Conservation (phyloP, 1,139 yeast genomes). For the Pneumocystis murina region DNA sequence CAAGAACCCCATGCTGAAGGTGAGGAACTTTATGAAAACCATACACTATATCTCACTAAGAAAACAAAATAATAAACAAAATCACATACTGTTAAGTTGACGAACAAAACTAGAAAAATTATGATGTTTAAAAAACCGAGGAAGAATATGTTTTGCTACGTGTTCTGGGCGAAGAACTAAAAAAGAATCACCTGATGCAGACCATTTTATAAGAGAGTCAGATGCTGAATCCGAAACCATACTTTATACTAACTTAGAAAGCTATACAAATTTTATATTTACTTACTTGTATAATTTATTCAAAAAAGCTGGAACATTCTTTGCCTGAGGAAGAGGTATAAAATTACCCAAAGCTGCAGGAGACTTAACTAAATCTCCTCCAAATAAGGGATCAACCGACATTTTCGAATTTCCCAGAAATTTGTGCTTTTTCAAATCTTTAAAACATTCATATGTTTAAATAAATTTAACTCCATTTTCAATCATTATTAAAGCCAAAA, state of each 20-base stretch:
- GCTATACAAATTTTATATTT: neutral
- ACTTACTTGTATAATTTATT: neutral
- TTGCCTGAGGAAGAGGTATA: neutral
- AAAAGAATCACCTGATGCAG: constrained; percentile 65
- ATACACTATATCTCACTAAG: constrained; percentile 35
- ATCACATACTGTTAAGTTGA: constrained; percentile 48
- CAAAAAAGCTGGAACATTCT: constrained; percentile 9
- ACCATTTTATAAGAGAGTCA: constrained; percentile 68
- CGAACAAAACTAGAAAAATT: constrained; percentile 91
- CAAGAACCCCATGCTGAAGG: constrained; percentile 10
- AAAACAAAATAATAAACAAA: neutral
- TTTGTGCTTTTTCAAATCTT: neutral
- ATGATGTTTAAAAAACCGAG: constrained; percentile 84
- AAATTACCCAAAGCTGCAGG: neutral
- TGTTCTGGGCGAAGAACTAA: constrained; percentile 55
- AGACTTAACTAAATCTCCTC: neutral
- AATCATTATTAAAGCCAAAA: too few relatives aligned
- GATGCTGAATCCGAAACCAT: constrained; percentile 75
- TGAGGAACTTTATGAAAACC: constrained; percentile 84
- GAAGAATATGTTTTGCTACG: constrained; percentile 70
- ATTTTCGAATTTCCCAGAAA: neutral
- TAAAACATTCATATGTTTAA: neutral
- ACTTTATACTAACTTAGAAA: constrained; percentile 22
- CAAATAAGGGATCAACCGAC: neutral
- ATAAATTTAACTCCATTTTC: neutral